Percentiles rank a stretch among this genome's conserved stretches.
These are phyloP conservation scores for Ceratobasidium sp. DNA, from an alignment of 1,284 basidiomycete genomes.

Conservation along the genomic window DNA sequence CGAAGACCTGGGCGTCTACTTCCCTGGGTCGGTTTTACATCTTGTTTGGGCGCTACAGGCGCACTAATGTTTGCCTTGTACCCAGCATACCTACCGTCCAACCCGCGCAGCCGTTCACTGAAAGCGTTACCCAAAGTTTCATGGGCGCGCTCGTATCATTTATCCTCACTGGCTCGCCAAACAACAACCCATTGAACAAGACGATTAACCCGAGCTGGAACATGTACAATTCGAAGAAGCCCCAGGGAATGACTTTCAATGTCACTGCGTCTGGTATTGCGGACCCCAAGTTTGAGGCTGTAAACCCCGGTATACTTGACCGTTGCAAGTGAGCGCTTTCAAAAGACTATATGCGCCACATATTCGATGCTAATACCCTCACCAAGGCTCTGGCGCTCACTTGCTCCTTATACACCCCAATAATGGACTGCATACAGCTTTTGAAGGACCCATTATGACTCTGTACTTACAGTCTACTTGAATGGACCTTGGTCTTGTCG, in stretches of 20 bases:
- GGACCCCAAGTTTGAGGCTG: conserved; percentile 18
- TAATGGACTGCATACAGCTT: background rate
- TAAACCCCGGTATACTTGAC: conserved; percentile 3
- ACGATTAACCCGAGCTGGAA: conserved; percentile 33
- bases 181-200: conserved; percentile 33
- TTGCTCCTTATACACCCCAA: conserved; percentile 24
- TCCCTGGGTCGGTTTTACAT: conserved; percentile 25
- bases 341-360: background rate
- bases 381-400: conserved; percentile 23
- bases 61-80: background rate
- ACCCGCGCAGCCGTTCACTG: conserved; percentile 30
- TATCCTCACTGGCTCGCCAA: conserved; percentile 32
- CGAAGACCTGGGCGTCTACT: conserved; percentile 31
- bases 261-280: conserved; percentile 20
- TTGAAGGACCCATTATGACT: background rate
- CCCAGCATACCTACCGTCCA: background rate
- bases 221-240: conserved; percentile 10
- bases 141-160: conserved; percentile 38
- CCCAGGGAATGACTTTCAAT: conserved; percentile 21
- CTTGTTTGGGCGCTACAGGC: background rate
- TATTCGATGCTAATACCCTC: background rate
- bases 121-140: conserved; percentile 36
- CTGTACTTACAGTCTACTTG: background rate
- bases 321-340: conserved; percentile 35
- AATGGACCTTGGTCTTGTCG: background rate